These are phyloP conservation scores for Piper longum DNA, from an alignment of 164 flowering plant species.

Conservation along the genomic window DNA sequence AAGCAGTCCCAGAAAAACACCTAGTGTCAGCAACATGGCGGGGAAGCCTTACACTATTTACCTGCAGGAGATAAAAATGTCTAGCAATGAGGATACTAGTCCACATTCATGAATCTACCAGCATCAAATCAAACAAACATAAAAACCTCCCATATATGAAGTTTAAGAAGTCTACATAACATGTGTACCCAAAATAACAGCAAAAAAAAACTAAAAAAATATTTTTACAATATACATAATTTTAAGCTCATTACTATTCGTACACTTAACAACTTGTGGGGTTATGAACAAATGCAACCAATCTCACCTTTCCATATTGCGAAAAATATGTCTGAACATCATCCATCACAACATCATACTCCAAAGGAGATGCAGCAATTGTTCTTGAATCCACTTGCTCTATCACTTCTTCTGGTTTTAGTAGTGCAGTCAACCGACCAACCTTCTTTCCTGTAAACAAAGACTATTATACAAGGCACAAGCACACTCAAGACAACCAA, in stretches of 20 bases:
- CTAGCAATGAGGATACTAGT: background rate
- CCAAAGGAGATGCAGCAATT: slow-evolving; percentile 66
- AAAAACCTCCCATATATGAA: background rate
- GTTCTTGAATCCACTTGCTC: slow-evolving; percentile 76
- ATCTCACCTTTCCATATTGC: slow-evolving; percentile 55
- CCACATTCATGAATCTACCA: background rate
- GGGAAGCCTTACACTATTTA: slow-evolving; percentile 82
- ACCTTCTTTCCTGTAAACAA: slow-evolving; percentile 42
- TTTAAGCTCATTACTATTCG: too few species aligned
- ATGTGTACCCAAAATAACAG: too few species aligned
- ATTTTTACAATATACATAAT: too few species aligned
- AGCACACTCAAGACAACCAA: background rate
- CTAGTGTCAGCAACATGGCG: slow-evolving; percentile 74
- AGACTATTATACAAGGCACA: background rate
- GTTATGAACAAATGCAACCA: background rate
- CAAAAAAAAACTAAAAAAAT: too few species aligned
- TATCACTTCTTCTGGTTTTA: slow-evolving; percentile 66
- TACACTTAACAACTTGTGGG: background rate
- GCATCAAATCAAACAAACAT: background rate
- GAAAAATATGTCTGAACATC: slow-evolving; percentile 64
- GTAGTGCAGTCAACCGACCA: slow-evolving; percentile 50
- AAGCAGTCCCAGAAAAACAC: slow-evolving; percentile 73
- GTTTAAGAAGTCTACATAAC: background rate
- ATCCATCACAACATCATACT: slow-evolving; percentile 48
- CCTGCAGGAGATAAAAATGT: slow-evolving; percentile 28